Base-by-base conservation (phyloP, 805 yeast genomes). In the Wickerhamiella azymoides region DNA sequence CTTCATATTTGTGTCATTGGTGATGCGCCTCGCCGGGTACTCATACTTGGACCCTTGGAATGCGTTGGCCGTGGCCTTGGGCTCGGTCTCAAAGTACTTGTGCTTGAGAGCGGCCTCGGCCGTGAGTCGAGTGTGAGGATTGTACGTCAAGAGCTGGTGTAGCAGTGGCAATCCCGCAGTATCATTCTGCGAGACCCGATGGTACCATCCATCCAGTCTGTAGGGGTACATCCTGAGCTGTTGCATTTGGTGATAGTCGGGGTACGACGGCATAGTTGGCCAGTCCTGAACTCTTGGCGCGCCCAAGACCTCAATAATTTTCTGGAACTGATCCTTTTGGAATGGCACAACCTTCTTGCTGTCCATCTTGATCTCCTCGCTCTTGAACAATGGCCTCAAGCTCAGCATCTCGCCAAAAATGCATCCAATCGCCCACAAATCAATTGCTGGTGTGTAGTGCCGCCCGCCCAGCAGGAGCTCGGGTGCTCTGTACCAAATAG, bases 401-500 rank as follows among this genome's bases (percentile, higher is more conserved):
- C 94, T 84, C 11, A 92, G 67, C 43, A 92, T 65, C 59, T 92
- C 99, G 0, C 96, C 97, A 53, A 89, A 67, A 3, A 88, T 88
- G 61, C 96, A 88, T 0, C 97, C 97, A 4, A 84, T 84, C 0
- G 97, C 94, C 97, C 97, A 88, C 30, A 84, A 61, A 65, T 92
- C 95, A 42, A 92, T 79, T 0, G 94, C 86, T 1, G 95, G 88
- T 0, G 96, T 80, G 58, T 88, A 88, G 63, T 88, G 95, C 35
- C 94, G 70, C 1, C 93, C 85, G 0, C 96, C 96, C n/a, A 88
- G 63, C 30, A 88, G 65, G 33, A 88, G 67, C 58, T 88, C 97
- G 0, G 96, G 96, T 0, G 96, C 94, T 54, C 97, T 70, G 60
- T 88, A 88, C 97, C 97, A 88, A 47, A 88, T 88, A 0, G 97